Evolutionary conservation across 495 filamentous ascomycete species (phyloP).

Genomic region (Hypoxylon lienhwacheense): DNA sequence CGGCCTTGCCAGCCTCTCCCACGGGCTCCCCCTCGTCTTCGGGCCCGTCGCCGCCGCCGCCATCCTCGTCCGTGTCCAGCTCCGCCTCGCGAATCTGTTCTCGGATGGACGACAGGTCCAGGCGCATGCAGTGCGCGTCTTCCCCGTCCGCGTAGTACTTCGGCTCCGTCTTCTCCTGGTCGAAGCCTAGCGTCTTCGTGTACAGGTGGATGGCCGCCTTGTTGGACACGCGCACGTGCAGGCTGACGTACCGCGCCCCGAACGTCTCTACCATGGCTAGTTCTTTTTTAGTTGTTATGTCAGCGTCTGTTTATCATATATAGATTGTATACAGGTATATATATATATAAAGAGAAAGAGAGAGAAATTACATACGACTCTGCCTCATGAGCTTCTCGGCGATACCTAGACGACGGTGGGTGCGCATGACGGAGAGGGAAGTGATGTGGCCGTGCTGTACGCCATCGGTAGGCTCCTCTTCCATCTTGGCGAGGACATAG

Average conservation of each 20-base stretch:
- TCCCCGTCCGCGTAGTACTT: slow-evolving; percentile 99
- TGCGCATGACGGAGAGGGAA: slow-evolving; percentile 91
- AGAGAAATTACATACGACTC: slow-evolving; percentile 68
- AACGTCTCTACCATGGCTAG: slow-evolving; percentile 95
- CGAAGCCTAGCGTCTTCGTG: slow-evolving; percentile 89
- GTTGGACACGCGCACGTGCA: slow-evolving; percentile 95
- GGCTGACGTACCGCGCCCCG: slow-evolving; percentile 85
- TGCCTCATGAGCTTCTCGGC: slow-evolving; percentile 97
- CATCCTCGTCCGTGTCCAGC: slow-evolving; percentile 42
- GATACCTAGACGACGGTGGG: slow-evolving; percentile 85
- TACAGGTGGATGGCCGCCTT: slow-evolving; percentile 87
- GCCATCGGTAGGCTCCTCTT: slow-evolving; percentile 92
- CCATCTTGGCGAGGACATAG: slow-evolving; percentile 99
- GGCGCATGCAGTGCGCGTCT: slow-evolving; percentile 92
- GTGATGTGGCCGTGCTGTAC: slow-evolving; percentile 97
- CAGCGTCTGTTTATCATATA: neutral
- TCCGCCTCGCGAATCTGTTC: slow-evolving; percentile 49
- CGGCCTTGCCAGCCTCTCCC: slow-evolving; percentile 47
- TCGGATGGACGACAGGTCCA: slow-evolving; percentile 70
- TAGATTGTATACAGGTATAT: neutral
- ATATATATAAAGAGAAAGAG: neutral
- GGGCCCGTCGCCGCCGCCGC: slow-evolving; percentile 27
- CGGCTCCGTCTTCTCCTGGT: slow-evolving; percentile 82
- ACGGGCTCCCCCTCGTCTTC: slow-evolving; percentile 50
- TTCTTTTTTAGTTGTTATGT: slow-evolving; percentile 56